Evolutionary conservation across 2,329 filamentous ascomycete species (phyloP), one percentile per base, ranked within the genome.

Genomic region (Spiromastix sp.): DNA sequence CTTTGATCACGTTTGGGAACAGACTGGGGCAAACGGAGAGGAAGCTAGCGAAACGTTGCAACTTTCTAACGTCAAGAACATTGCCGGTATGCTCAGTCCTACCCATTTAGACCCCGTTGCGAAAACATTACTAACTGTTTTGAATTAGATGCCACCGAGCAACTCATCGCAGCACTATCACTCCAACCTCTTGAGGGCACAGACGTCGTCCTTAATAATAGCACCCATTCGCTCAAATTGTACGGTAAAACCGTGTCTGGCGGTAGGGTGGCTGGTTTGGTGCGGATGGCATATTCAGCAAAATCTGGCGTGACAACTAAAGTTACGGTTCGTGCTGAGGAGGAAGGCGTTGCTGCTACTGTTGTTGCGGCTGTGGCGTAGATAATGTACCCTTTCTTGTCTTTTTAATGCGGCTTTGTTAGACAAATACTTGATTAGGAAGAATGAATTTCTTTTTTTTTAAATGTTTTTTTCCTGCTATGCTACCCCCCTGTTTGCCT

Each of bases 261-360:
- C 22, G 91, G 91, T 47, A 81, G 81, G 52, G 89, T 98, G 11
- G 85, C 87, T 37, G 83, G 82, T 41, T 79, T 77, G 46, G 77
- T 96, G 45, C 77, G 86, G 61, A 94, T 98, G 87, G 91, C 87
- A 1, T 95, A 78, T 64, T 93, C 85, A 42, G 78, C 82, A 51
- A 94, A 93, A 72, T 81, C 80, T 32, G 91, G 91, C 34, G 86
- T 96, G 17, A 95, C 91, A 39, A 93, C 89, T 53, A 96, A 96
- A 74, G 85, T 98, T 49, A 83, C 81, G 34, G 84, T 89, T 42
- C 75, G 91, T 55, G 83, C 82, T 58, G 91, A 98, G 60, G 91
- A 98, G 63, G 85, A 91, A 56, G 85, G 85, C 37, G 78, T 98
- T 53, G 86, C 91, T 42, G 72, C 78, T 41, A 69, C 93, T 59